Base-by-base conservation (phyloP, 1,284 basidiomycete species). In the Ganoderma leucocontextum region DNA sequence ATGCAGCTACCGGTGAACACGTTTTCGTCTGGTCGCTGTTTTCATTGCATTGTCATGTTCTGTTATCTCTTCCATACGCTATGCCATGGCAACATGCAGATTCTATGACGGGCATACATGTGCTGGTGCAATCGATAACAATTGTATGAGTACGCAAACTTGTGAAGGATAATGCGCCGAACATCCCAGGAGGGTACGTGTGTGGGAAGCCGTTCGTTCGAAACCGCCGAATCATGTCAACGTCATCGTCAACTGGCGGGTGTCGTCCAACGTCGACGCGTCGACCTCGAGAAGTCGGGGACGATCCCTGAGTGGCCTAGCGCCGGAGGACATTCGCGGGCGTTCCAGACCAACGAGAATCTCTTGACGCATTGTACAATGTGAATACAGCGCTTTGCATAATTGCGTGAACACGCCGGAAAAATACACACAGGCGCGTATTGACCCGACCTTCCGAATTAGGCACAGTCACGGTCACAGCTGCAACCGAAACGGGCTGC, bases 1-100 rank as follows among this genome's bases (percentile, higher is more conserved):
- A 9, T 60, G 36, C 84, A 96, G 95, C 90, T 96, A 96, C 90
- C 95, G 95, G 89, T 96, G 89, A 94, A 83, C 79, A 75, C 69
- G 19, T 22, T 71, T 66, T 58, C 73, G 36, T 72, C 73, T 74
- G 77, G 78, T 82, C 76, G 78, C 76, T 79, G 80, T 75, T 72
- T 74, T 73, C 76, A 62, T 74, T 82, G 81, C 81, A 80, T 79
- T 78, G 76, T 82, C 82, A 82, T 86, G 84, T 84, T 75, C 63
- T 75, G 84, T 79, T 82, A 80, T 79, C 69, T 75, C 79, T 77
- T 80, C 78, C 70, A 72, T 75, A 73, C 70, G 71, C 74, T 80
- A 86, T 87, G 83, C 80, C 80, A 85, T 86, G 80, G 82, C 81
- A 71, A 72, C 73, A 79, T 78, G 77, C 79, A 76, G 72, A 60